Percentiles rank a stretch among this genome's conserved stretches.
Evolutionary conservation across 1,284 basidiomycete species (phyloP).

Genomic region (Moesziomyces aphidis): DNA sequence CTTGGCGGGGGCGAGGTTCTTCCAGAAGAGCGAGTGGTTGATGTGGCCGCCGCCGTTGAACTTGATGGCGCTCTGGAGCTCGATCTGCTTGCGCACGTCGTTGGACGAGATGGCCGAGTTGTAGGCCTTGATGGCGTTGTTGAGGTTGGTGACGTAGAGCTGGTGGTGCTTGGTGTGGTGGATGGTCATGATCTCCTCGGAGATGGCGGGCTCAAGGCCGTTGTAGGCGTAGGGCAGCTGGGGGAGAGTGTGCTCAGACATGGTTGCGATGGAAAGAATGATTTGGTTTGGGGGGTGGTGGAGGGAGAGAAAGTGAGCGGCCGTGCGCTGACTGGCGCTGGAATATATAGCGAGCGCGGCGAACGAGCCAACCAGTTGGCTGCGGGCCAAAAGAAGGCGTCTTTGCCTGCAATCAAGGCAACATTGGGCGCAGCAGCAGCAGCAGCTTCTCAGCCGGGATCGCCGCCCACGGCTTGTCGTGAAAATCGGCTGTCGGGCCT

Average conservation of each 20-base stretch:
- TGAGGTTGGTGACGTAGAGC: conserved; percentile 65
- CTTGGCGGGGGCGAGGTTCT: conserved; percentile 74
- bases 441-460: not conserved
- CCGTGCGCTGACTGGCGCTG: not conserved
- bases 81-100: conserved; percentile 83
- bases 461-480: too few species aligned
- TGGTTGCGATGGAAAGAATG: conserved; percentile 6
- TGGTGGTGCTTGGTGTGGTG: conserved; percentile 97
- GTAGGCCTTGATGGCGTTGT: conserved; percentile 85
- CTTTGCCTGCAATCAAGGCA: not conserved
- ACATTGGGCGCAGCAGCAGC: too few species aligned
- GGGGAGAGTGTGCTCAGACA: conserved; percentile 78
- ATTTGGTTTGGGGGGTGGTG: not conserved
- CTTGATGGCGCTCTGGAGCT: conserved; percentile 85
- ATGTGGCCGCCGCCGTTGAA: conserved; percentile 86
- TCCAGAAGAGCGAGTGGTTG: conserved; percentile 97
- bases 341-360: conserved; percentile 18
- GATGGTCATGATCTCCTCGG: conserved; percentile 74
- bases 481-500: too few species aligned
- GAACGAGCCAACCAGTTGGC: conserved; percentile 18
- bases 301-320: not conserved
- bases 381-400: not conserved
- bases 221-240: conserved; percentile 90
- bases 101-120: conserved; percentile 74
- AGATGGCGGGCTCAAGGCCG: conserved; percentile 87